Conservation (phyloP, 768 basidiomycete genomes). For the Pleurotus platypus region DNA sequence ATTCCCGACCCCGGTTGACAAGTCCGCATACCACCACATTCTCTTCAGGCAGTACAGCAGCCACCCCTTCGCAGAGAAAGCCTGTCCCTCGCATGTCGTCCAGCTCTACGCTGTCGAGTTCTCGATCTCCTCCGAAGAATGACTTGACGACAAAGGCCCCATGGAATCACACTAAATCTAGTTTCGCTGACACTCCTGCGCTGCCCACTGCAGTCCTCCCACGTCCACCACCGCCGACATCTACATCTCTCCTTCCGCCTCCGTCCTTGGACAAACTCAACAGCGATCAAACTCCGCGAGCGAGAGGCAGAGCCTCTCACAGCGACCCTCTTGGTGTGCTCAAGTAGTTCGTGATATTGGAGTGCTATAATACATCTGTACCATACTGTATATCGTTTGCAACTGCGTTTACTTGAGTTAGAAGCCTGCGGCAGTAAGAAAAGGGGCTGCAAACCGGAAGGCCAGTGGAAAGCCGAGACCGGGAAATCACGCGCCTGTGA, state of each 20-base stretch:
- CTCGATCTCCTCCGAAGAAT: neutral
- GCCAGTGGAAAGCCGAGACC: constrained; percentile 12
- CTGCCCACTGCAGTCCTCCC: constrained; percentile 43
- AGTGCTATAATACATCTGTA: neutral
- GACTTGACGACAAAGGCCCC: constrained; percentile 32
- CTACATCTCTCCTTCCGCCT: constrained; percentile 27
- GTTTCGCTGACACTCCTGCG: constrained; percentile 32
- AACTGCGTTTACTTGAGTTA: neutral
- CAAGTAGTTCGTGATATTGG: neutral
- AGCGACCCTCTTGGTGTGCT: constrained; percentile 17
- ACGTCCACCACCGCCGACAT: constrained; percentile 47
- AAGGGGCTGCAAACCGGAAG: constrained; percentile 17
- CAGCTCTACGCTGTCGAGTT: constrained; percentile 1
- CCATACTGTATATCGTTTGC: neutral
- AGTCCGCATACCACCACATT: constrained; percentile 12
- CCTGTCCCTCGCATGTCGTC: neutral
- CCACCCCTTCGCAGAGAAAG: neutral
- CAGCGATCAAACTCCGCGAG: constrained; percentile 26
- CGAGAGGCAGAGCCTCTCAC: neutral
- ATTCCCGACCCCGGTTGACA: constrained; percentile 28
- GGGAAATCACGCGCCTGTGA: constrained; percentile 37
- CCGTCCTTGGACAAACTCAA: constrained; percentile 19
- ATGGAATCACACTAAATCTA: constrained; percentile 56
- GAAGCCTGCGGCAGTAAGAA: neutral
- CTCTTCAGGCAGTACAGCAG: no score